Base-by-base conservation (phyloP, 2,329 filamentous ascomycete species). In the Parafenestella ontariensis region DNA sequence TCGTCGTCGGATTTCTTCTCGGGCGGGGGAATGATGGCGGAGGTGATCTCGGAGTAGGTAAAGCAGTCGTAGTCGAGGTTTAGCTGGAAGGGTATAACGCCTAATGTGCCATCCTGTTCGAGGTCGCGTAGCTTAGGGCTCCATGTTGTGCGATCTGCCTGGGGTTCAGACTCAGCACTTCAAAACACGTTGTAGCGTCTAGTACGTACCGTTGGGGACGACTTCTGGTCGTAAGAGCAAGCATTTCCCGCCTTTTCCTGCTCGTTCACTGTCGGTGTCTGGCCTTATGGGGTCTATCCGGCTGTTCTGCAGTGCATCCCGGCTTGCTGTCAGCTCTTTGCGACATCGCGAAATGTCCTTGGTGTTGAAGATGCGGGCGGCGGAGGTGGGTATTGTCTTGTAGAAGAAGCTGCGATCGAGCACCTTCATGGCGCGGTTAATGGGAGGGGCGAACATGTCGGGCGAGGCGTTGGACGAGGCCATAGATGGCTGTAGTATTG, bases 341-440 rank as follows among this genome's bases (percentile, higher is more conserved):
- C 90, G 85, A 72, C 90, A 88, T 60, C 82, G 84, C 21, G 88
- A 84, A 51, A 98, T 92, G 66, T 92, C 85, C 64, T 86, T 89
- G 56, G 85, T 85, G 71, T 95, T 89, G 61, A 86, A 84, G 40
- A 98, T 81, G 33, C 89, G 85, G 6, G 92, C 94, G 2, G 92
- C 93, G 8, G 92, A 85, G 21, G 94, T 81, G 21, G 89, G 87
- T 50, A 96, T 79, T 1, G 83, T 90, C 74, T 89, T 91, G 47
- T 85, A 82, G 79, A 98, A 98, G 60, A 96, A 88, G 15, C 88
- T 83, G 63, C 91, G 88, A 78, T 99, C 93, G 60, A 99, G 86
- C 45, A 85, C 84, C 71, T 87, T 87, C 80, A 91, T 90, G 55
- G 89, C 87, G 74, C 90, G 89, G 66, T 94, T 89, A 55, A 92